These are phyloP conservation scores for Royoungia palumana DNA, from an alignment of 768 basidiomycete species.

Conservation along the genomic window DNA sequence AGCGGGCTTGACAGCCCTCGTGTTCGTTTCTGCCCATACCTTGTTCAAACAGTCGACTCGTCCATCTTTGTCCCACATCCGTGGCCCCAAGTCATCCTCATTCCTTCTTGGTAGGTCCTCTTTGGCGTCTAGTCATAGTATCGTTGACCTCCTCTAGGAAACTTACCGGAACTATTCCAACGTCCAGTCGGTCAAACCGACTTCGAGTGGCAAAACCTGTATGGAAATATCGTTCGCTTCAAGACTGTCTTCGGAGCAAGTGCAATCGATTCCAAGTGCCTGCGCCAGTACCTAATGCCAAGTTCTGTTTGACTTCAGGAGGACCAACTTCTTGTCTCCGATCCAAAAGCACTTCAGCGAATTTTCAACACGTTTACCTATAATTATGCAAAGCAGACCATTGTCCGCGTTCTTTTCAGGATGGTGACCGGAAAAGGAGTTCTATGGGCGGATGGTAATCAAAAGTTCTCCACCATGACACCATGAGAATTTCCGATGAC, in stretches of 20 bases:
- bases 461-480: not conserved
- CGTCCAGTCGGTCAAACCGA: slow-evolving; percentile 24
- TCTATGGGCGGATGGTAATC: slow-evolving; percentile 39
- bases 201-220: slow-evolving; percentile 29
- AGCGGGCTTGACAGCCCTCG: slow-evolving; percentile 5
- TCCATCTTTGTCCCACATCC: not conserved
- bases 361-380: slow-evolving; percentile 40
- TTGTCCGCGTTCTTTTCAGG: slow-evolving; percentile 17
- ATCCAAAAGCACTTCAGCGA: slow-evolving; percentile 43
- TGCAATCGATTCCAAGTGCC: not conserved
- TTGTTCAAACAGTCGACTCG: not conserved
- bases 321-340: slow-evolving; percentile 43
- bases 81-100: not conserved
- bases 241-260: slow-evolving; percentile 25
- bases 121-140: not conserved
- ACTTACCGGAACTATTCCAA: slow-evolving; percentile 27
- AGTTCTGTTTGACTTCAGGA: slow-evolving; percentile 28
- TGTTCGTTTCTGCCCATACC: not conserved
- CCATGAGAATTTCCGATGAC: slow-evolving; percentile 10
- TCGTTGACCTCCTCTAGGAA: slow-evolving; percentile 2
- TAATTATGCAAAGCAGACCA: slow-evolving; percentile 37
- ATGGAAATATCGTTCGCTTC: slow-evolving; percentile 30
- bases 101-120: not conserved
- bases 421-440: slow-evolving; percentile 34
- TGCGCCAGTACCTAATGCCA: slow-evolving; percentile 6